Evolutionary conservation across 306 rosid genomes (phyloP).

Genomic region (Quercus ilex): DNA sequence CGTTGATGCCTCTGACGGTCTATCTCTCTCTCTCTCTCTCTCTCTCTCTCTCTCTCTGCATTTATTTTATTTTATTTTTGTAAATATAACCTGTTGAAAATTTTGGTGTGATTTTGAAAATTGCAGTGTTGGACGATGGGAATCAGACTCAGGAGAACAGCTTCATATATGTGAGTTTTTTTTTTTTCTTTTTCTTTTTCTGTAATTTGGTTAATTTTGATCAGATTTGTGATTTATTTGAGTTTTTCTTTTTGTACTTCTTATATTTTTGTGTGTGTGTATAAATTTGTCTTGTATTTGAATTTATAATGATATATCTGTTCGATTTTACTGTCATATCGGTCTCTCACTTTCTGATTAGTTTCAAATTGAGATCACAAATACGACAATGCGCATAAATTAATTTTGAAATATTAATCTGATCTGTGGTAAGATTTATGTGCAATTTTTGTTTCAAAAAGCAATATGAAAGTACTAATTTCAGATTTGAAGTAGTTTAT

Average conservation of each 20-base stretch:
- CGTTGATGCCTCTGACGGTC: constrained; percentile 89
- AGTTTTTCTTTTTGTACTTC: neutral
- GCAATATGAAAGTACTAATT: too few relatives aligned
- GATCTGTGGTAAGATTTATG: neutral
- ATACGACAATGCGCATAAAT: neutral
- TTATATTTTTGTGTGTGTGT: neutral
- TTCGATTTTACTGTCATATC: neutral
- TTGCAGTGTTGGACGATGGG: constrained; percentile 81
- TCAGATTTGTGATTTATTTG: neutral
- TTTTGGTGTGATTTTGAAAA: constrained; percentile 8
- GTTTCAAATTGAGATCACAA: neutral
- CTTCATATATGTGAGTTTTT: constrained; percentile 73
- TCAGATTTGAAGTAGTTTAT: too few relatives aligned
- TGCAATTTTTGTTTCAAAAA: too few relatives aligned
- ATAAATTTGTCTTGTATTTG: neutral
- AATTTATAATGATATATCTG: too few relatives aligned
- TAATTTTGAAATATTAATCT: neutral
- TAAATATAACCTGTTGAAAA: neutral
- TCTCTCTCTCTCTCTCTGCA: neutral
- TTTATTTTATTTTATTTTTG: neutral
- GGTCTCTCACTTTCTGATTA: neutral
- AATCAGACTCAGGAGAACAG: constrained; percentile 73
- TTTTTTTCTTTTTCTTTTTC: neutral
- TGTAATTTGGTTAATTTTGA: neutral
- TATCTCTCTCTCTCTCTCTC: constrained; percentile 5